phyloP scores from a whole-genome alignment of 768 basidiomycete species.

The Myochromella boudieri region DNA sequence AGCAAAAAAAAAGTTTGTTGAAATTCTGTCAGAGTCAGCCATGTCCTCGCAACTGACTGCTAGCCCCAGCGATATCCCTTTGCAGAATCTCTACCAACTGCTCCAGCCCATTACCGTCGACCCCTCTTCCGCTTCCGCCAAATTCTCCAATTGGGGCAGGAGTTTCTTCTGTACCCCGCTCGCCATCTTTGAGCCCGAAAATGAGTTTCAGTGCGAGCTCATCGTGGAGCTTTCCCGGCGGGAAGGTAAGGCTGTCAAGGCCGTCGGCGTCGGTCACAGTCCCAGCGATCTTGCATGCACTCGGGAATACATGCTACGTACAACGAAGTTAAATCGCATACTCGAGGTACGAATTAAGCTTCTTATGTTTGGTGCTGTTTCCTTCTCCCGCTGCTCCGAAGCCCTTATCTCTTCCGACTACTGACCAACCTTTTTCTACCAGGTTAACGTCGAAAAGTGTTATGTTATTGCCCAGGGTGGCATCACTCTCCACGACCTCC shows the following conservation, averaged over 20 bases:
- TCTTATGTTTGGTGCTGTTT: slow-evolving; percentile 21
- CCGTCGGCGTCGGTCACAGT: slow-evolving; percentile 89
- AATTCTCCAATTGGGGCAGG: slow-evolving; percentile 85
- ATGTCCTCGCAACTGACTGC: slow-evolving; percentile 36
- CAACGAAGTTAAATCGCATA: slow-evolving; percentile 67
- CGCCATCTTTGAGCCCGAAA: slow-evolving; percentile 75
- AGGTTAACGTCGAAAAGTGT: slow-evolving; percentile 71
- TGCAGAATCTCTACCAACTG: slow-evolving; percentile 47
- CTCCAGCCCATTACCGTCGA: slow-evolving; percentile 59
- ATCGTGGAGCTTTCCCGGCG: slow-evolving; percentile 81
- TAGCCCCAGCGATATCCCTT: slow-evolving; percentile 38
- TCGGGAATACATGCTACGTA: slow-evolving; percentile 79
- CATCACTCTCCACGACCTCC: slow-evolving; percentile 74
- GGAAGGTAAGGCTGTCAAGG: slow-evolving; percentile 70
- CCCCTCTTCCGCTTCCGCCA: slow-evolving; percentile 31
- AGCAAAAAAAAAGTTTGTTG: slow-evolving; percentile 26
- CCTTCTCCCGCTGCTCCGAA: slow-evolving; percentile 6
- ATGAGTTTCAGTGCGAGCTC: slow-evolving; percentile 64
- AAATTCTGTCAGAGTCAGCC: slow-evolving; percentile 25
- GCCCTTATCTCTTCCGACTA: slow-evolving; percentile 9
- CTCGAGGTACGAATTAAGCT: slow-evolving; percentile 63
- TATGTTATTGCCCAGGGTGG: slow-evolving; percentile 77
- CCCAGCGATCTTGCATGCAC: slow-evolving; percentile 95
- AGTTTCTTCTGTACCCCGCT: slow-evolving; percentile 73
- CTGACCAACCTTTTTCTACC: slow-evolving; percentile 16